Percentiles rank a stretch among this genome's conserved stretches.
These are phyloP conservation scores for Cutaneotrichosporon cyanovorans DNA, from an alignment of 1,284 basidiomycete genomes.

Conservation along the genomic window DNA sequence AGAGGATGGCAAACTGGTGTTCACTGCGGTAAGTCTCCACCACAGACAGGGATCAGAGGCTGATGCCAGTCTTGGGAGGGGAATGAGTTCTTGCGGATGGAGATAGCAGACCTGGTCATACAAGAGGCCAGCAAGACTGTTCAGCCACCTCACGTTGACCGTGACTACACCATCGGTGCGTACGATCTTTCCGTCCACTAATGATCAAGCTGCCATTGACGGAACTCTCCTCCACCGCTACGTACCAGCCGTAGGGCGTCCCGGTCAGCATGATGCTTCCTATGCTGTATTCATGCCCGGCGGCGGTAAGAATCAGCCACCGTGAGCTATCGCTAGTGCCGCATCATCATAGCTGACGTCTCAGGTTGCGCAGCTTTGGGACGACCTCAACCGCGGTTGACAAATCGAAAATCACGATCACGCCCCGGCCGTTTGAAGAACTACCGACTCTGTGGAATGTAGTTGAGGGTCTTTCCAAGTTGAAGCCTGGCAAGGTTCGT, in stretches of 20 bases:
- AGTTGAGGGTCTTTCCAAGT: slow-evolving; percentile 15
- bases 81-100: slow-evolving; percentile 24
- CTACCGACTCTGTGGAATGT: slow-evolving; percentile 22
- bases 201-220: slow-evolving; percentile 16
- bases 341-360: neutral
- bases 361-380: neutral
- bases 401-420: slow-evolving; percentile 10
- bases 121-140: too few relatives aligned
- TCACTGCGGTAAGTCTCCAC: slow-evolving; percentile 5
- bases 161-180: too few relatives aligned
- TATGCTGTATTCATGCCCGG: slow-evolving; percentile 24
- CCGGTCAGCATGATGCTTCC: slow-evolving; percentile 26
- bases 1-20: neutral
- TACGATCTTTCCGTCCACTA: neutral
- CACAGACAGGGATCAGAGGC: slow-evolving; percentile 5
- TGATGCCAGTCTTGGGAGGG: slow-evolving; percentile 19
- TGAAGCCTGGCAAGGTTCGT: slow-evolving; percentile 3
- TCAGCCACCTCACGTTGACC: too few relatives aligned
- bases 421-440: slow-evolving; percentile 11
- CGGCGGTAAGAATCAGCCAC: slow-evolving; percentile 5
- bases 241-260: slow-evolving; percentile 25
- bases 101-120: slow-evolving; percentile 10
- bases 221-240: slow-evolving; percentile 30
- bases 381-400: slow-evolving; percentile 2
- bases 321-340: slow-evolving; percentile 5